Conservation (phyloP, 1,139 yeast genomes). For the Kodamaea sp. region DNA sequence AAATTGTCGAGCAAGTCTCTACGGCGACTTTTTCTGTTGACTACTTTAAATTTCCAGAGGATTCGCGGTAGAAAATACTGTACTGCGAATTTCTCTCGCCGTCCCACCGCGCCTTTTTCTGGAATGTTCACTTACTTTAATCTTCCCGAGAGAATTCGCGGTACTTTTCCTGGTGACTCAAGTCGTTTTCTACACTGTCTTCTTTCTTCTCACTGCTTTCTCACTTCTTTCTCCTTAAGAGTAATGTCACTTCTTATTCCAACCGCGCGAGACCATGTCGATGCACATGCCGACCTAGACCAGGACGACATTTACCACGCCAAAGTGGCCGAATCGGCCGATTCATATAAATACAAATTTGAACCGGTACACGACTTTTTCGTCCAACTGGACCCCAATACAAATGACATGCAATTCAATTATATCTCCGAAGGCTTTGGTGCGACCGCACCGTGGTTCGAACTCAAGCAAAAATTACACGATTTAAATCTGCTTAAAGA, state of each 20-base stretch:
- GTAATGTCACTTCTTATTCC: conserved; percentile 32
- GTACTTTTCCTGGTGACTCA: too few species aligned
- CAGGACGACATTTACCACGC: conserved; percentile 26
- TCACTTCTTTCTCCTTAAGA: background rate
- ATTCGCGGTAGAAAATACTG: too few species aligned
- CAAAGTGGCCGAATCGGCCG: conserved; percentile 7
- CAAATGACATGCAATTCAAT: conserved; percentile 49
- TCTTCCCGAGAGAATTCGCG: too few species aligned
- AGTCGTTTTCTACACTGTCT: too few species aligned
- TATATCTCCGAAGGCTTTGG: conserved; percentile 50
- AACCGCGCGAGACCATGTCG: conserved; percentile 28
- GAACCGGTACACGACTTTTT: conserved; percentile 48
- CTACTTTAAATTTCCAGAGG: too few species aligned
- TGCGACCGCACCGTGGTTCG: conserved; percentile 42
- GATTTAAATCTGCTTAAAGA: conserved; percentile 34
- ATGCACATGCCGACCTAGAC: conserved; percentile 36
- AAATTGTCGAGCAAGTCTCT: too few species aligned
- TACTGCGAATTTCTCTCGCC: too few species aligned
- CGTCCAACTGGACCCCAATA: conserved; percentile 42
- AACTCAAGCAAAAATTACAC: conserved; percentile 30
- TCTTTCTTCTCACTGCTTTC: background rate
- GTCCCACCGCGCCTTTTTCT: too few species aligned
- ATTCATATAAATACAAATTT: conserved; percentile 23
- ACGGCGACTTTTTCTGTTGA: too few species aligned
- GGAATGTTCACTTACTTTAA: too few species aligned